These are phyloP conservation scores for Colletotrichum magnum DNA, from an alignment of 2,329 filamentous ascomycete species.

Conservation along the genomic window DNA sequence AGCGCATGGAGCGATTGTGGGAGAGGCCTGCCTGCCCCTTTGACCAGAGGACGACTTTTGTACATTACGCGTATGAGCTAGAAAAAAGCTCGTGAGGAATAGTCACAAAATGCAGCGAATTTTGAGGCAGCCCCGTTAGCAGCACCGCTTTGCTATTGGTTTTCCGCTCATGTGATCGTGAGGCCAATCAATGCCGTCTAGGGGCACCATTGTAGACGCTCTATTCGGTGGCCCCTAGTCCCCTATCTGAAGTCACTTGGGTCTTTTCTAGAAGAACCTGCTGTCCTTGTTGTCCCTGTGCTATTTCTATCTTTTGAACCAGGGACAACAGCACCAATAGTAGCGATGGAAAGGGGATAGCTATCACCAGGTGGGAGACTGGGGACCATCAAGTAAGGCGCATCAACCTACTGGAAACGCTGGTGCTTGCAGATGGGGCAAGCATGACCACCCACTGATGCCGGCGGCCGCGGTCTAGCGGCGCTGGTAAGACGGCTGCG, in stretches of 20 bases:
- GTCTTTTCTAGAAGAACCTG: too few species aligned
- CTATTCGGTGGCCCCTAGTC: too few species aligned
- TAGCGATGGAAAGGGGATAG: too few species aligned
- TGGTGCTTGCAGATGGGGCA: constrained; percentile 31
- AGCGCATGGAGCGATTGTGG: neutral
- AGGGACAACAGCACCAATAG: too few species aligned
- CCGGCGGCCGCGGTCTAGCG: constrained; percentile 11
- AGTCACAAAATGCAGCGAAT: constrained; percentile 20
- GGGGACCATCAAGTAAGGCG: too few species aligned
- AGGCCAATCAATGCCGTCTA: constrained; percentile 16
- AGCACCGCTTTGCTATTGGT: constrained; percentile 26
- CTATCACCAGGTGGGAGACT: too few species aligned
- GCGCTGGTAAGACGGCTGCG: constrained; percentile 21
- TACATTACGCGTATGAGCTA: constrained; percentile 23
- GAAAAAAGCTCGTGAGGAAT: constrained; percentile 4
- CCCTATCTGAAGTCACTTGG: too few species aligned
- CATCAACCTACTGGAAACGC: constrained; percentile 7
- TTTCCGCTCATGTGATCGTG: constrained; percentile 15
- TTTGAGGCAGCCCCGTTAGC: constrained; percentile 4
- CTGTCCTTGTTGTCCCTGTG: too few species aligned
- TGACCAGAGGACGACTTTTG: constrained; percentile 28
- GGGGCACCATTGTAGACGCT: too few species aligned
- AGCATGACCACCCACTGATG: constrained; percentile 5
- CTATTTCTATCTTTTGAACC: too few species aligned
- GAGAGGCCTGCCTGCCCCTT: constrained; percentile 15